Evolutionary conservation across 495 filamentous ascomycete species (phyloP).

Genomic region (Neurospora discreta): DNA sequence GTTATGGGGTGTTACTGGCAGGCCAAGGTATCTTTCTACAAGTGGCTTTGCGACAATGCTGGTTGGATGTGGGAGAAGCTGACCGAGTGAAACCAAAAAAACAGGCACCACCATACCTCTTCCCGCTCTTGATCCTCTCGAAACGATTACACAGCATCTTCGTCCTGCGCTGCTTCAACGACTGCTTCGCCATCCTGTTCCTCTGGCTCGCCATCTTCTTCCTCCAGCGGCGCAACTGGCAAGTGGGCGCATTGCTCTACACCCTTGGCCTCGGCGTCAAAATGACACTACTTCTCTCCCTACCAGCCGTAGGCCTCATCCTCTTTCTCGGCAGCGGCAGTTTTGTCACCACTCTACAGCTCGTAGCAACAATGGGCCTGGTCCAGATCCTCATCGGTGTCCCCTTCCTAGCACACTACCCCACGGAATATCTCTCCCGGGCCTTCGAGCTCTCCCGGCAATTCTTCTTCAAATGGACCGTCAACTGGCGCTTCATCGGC

Average conservation of each 20-base stretch:
- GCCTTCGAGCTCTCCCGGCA: constrained; percentile 84
- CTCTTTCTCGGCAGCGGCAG: constrained; percentile 56
- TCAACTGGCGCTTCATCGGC: constrained; percentile 91
- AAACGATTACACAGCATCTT: constrained; percentile 92
- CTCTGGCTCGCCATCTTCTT: constrained; percentile 72
- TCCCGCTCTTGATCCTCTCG: constrained; percentile 77
- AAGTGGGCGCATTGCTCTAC: constrained; percentile 58
- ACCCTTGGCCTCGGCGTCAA: constrained; percentile 77
- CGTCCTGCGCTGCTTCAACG: constrained; percentile 88
- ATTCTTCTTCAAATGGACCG: constrained; percentile 96
- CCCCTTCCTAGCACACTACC: constrained; percentile 62
- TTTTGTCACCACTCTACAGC: constrained; percentile 46
- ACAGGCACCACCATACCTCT: constrained; percentile 76
- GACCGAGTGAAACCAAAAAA: background rate
- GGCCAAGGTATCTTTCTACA: constrained; percentile 43
- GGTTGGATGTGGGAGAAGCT: background rate
- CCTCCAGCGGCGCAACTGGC: constrained; percentile 63
- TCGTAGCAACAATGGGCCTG: constrained; percentile 59
- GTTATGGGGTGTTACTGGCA: constrained; percentile 75
- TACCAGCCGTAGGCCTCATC: constrained; percentile 67
- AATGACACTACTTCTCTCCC: constrained; percentile 77
- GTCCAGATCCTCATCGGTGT: constrained; percentile 65
- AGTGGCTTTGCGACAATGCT: background rate
- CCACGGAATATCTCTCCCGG: constrained; percentile 58
- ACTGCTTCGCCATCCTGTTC: constrained; percentile 72